phyloP scores from a whole-genome alignment of 225 moss, liverwort and hornwort species.

The Physcomitrellopsis africana region DNA sequence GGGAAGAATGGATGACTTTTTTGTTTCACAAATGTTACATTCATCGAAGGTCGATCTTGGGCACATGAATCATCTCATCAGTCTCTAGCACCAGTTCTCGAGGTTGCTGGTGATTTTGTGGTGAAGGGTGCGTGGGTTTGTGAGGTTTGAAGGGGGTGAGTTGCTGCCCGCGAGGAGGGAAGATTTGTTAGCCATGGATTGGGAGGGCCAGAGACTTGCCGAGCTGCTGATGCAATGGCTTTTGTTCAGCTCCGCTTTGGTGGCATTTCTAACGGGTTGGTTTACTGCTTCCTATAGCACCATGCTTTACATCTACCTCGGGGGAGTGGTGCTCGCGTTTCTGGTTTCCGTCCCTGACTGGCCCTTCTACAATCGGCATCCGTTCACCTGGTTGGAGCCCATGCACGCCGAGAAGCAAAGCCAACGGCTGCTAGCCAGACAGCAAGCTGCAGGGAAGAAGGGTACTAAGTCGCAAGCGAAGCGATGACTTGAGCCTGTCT shows the following conservation, averaged over 20 bases:
- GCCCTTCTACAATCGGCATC: conserved; percentile 74
- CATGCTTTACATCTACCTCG: conserved; percentile 76
- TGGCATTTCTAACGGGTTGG: conserved; percentile 70
- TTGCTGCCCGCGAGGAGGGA: background rate
- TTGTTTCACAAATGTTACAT: too few relatives aligned
- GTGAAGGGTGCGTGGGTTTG: background rate
- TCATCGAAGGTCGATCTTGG: too few relatives aligned
- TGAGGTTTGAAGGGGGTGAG: background rate
- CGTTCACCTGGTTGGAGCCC: conserved; percentile 77
- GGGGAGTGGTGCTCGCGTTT: conserved; percentile 71
- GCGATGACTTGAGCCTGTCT: conserved; percentile 34
- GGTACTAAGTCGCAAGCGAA: conserved; percentile 56
- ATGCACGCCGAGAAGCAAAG: conserved; percentile 57
- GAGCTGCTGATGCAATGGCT: conserved; percentile 95
- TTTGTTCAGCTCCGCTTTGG: conserved; percentile 60
- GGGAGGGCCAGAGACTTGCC: conserved; percentile 89
- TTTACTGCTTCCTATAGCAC: conserved; percentile 66
- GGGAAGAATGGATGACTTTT: too few relatives aligned
- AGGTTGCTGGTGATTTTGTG: too few relatives aligned
- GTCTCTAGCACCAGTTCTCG: too few relatives aligned
- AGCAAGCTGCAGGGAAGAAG: conserved; percentile 72
- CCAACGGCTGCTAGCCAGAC: conserved; percentile 49
- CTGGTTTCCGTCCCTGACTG: conserved; percentile 78
- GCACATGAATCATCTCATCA: too few relatives aligned
- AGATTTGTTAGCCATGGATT: conserved; percentile 65